Percentiles rank a stretch among this genome's conserved stretches.
These are phyloP conservation scores for Lipomyces starkeyi DNA, from an alignment of 805 yeast genomes.

Conservation along the genomic window DNA sequence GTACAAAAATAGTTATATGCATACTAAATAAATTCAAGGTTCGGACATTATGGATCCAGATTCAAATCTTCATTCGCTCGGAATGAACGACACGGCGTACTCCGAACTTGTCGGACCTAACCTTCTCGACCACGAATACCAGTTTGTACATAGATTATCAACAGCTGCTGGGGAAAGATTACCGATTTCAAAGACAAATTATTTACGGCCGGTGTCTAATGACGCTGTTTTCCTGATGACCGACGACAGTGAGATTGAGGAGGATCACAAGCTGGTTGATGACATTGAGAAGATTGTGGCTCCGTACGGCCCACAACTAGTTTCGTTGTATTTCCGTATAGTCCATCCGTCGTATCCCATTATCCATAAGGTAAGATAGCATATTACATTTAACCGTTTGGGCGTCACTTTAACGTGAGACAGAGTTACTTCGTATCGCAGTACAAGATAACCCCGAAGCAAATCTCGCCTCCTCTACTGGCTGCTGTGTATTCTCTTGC, in stretches of 20 bases:
- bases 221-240: constrained; percentile 41
- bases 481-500: constrained; percentile 42
- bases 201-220: constrained; percentile 38
- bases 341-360: constrained; percentile 43
- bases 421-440: constrained; percentile 36
- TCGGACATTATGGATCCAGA: constrained; percentile 31
- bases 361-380: constrained; percentile 35
- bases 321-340: constrained; percentile 39
- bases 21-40: constrained; percentile 9
- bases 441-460: constrained; percentile 30
- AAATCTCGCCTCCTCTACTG: constrained; percentile 39
- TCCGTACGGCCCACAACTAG: constrained; percentile 38
- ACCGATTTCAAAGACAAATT: constrained; percentile 33
- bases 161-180: constrained; percentile 27
- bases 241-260: constrained; percentile 33
- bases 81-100: constrained; percentile 41
- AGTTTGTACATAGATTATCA: constrained; percentile 35
- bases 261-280: constrained; percentile 35
- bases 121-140: constrained; percentile 36
- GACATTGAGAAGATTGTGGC: constrained; percentile 36
- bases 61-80: constrained; percentile 37
- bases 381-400: neutral
- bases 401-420: neutral
- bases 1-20: neutral
- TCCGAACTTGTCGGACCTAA: constrained; percentile 40